Percentiles rank a stretch among this genome's conserved stretches.
These are phyloP conservation scores for Melanogaster broomeanus DNA, from an alignment of 768 basidiomycete species.

Conservation along the genomic window DNA sequence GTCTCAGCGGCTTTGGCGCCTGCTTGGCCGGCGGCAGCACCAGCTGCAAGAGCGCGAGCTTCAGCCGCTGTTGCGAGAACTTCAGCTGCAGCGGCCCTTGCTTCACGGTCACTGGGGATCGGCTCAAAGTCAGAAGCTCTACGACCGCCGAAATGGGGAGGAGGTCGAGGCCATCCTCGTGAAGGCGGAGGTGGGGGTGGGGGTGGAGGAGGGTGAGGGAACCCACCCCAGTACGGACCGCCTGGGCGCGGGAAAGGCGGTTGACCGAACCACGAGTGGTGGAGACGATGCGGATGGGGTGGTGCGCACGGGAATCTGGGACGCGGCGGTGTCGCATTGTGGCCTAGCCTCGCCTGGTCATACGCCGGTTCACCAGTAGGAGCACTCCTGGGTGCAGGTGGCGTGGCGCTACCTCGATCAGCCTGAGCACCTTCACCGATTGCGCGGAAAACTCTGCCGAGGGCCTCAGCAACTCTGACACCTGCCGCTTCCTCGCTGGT, in stretches of 20 bases:
- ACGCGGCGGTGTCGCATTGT: constrained; percentile 10
- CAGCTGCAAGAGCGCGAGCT: constrained; percentile 8
- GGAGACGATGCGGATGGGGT: constrained; percentile 18
- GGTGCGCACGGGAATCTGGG: constrained; percentile 18
- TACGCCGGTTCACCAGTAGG: neutral
- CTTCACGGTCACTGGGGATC: constrained; percentile 1
- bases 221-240: constrained; percentile 18
- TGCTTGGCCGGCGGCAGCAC: no score
- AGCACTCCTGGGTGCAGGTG: constrained; percentile 2
- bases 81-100: constrained; percentile 14
- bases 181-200: constrained; percentile 22
- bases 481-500: constrained; percentile 66
- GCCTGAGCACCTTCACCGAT: constrained; percentile 41
- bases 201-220: constrained; percentile 16
- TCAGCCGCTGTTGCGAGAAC: constrained; percentile 19
- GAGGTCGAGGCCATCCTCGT: constrained; percentile 28
- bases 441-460: constrained; percentile 58
- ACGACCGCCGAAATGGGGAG: constrained; percentile 20
- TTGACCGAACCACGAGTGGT: constrained; percentile 26
- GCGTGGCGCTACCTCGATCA: constrained; percentile 7
- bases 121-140: neutral
- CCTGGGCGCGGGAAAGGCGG: constrained; percentile 7
- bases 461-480: constrained; percentile 58
- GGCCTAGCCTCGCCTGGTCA: constrained; percentile 7
- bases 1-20: neutral